These are phyloP conservation scores for Manihot esculenta DNA, from an alignment of 441 rosid species.

Conservation along the genomic window DNA sequence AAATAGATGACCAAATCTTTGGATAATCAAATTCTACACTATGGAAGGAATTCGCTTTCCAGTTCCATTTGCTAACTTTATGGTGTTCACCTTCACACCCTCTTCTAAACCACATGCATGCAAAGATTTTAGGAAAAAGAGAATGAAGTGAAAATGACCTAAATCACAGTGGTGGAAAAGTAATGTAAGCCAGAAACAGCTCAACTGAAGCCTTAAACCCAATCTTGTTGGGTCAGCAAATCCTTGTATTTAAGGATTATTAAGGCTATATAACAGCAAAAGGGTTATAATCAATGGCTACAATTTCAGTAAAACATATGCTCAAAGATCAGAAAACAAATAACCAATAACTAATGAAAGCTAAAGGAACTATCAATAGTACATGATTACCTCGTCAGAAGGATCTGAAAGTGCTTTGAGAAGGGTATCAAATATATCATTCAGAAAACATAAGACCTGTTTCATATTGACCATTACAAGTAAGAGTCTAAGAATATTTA, in stretches of 20 bases:
- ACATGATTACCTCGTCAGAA: slow-evolving; percentile 74
- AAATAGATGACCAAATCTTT: background rate
- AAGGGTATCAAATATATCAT: slow-evolving; percentile 90
- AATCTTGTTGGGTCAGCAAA: too few relatives aligned
- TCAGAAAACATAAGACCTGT: slow-evolving; percentile 80
- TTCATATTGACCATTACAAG: slow-evolving; percentile 27
- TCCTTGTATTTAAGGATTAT: too few relatives aligned
- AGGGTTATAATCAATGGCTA: too few relatives aligned
- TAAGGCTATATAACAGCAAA: too few relatives aligned
- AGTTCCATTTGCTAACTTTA: background rate
- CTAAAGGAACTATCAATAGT: slow-evolving; percentile 12
- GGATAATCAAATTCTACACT: background rate
- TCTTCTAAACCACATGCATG: background rate
- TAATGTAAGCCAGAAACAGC: too few relatives aligned
- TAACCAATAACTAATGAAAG: background rate
- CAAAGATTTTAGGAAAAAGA: background rate
- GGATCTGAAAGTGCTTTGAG: slow-evolving; percentile 90
- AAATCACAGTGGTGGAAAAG: too few relatives aligned
- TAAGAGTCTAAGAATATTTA: too few relatives aligned
- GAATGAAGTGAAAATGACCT: too few relatives aligned
- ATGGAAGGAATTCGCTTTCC: background rate
- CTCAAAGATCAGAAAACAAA: background rate
- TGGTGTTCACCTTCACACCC: background rate
- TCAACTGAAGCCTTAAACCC: too few relatives aligned
- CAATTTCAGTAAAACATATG: background rate